A percentile compares a stretch with the other conserved stretches of the same genome.
phyloP scores from a whole-genome alignment of 345 rosid genomes.

The Streptanthus diversifolius region DNA sequence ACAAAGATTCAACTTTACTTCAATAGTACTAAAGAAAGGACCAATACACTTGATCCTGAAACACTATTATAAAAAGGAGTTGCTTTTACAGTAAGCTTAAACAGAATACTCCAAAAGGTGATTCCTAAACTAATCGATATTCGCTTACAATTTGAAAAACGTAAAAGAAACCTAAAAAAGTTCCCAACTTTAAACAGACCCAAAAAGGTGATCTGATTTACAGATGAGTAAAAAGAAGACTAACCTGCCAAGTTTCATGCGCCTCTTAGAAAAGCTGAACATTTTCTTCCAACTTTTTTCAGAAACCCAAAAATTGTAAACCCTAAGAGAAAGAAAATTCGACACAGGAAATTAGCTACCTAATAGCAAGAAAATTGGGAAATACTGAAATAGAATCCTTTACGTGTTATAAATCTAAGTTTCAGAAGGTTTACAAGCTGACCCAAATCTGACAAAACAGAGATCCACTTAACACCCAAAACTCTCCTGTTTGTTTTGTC shows the following conservation, averaged over 20 bases:
- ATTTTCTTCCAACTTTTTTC: slow-evolving; percentile 38
- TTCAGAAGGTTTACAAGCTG: background rate
- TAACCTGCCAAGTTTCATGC: slow-evolving; percentile 94
- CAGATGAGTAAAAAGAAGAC: slow-evolving; percentile 6
- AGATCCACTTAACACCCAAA: slow-evolving; percentile 15
- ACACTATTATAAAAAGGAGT: slow-evolving; percentile 13
- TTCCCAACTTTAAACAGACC: slow-evolving; percentile 6
- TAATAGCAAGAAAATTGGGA: background rate
- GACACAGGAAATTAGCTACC: slow-evolving; percentile 10
- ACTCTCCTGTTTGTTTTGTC: slow-evolving; percentile 1
- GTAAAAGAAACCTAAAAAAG: slow-evolving; percentile 18
- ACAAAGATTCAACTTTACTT: background rate
- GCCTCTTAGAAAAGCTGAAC: slow-evolving; percentile 83
- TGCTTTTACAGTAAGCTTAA: slow-evolving; percentile 31
- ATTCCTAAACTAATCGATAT: background rate
- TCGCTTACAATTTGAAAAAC: background rate
- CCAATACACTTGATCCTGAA: background rate
- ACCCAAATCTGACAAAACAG: slow-evolving; percentile 10
- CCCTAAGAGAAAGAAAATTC: slow-evolving; percentile 13
- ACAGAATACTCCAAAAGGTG: slow-evolving; percentile 14
- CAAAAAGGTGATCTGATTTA: slow-evolving; percentile 18
- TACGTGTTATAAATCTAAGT: slow-evolving; percentile 2
- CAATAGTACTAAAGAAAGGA: slow-evolving; percentile 4
- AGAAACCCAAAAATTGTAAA: slow-evolving; percentile 2
- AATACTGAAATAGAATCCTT: background rate